These are phyloP conservation scores for Candida tallmaniae DNA, from an alignment of 805 yeast genomes.

Conservation along the genomic window DNA sequence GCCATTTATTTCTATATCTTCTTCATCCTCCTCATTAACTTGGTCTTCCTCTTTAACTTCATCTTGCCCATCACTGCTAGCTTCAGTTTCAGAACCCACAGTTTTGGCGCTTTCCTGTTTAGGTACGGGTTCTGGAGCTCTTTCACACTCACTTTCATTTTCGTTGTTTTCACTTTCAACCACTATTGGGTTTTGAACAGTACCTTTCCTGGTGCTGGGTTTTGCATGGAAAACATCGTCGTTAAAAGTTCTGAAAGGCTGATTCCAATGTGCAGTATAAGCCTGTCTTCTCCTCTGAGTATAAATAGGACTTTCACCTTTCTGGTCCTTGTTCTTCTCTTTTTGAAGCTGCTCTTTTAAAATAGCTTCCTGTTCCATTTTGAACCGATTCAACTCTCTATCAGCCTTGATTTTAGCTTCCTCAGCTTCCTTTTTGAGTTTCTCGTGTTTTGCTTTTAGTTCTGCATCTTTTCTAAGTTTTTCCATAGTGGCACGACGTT, in stretches of 20 bases:
- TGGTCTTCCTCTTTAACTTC: background rate
- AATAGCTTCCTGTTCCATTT: constrained; percentile 7
- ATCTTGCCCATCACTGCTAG: background rate
- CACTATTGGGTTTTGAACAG: background rate
- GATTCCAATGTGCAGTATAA: constrained; percentile 16
- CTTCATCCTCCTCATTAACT: constrained; percentile 11
- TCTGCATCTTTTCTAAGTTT: constrained; percentile 11
- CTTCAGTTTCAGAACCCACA: background rate
- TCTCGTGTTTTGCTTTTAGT: constrained; percentile 10
- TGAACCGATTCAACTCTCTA: constrained; percentile 4
- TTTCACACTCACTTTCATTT: background rate
- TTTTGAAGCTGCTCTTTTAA: constrained; percentile 1
- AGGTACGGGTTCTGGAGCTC: background rate
- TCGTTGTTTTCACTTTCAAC: background rate
- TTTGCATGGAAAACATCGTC: constrained; percentile 13
- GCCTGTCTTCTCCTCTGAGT: constrained; percentile 15
- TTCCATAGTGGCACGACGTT: constrained; percentile 16
- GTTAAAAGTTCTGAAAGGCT: constrained; percentile 11
- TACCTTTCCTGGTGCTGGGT: background rate
- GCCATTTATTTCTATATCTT: constrained; percentile 2
- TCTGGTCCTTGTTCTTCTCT: constrained; percentile 2
- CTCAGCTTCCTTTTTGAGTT: constrained; percentile 7
- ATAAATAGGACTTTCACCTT: constrained; percentile 6
- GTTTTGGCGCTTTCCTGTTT: background rate
- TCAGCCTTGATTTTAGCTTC: constrained; percentile 7